Conservation (phyloP, 345 rosid species). For the Ceriops zippeliana region DNA sequence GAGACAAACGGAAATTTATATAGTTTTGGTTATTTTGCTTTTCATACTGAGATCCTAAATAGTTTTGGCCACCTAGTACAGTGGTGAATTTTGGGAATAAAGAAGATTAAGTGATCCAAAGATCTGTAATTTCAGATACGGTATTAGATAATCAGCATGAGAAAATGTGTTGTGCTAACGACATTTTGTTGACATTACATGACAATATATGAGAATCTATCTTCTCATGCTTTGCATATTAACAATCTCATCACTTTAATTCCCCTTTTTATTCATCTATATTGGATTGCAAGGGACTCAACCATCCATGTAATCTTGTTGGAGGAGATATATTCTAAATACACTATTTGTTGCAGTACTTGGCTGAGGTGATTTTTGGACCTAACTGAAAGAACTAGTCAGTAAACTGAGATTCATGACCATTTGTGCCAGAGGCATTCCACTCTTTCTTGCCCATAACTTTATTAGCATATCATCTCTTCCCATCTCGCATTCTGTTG, state of each 20-base stretch:
- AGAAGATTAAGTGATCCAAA: neutral
- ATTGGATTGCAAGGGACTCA: neutral
- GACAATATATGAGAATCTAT: no score
- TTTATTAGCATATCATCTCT: neutral
- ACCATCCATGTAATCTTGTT: no score
- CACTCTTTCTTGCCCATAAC: no score
- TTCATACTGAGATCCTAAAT: neutral
- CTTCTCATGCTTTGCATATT: no score
- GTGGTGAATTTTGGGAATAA: neutral
- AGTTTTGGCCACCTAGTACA: neutral
- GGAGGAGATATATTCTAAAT: no score
- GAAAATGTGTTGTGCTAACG: neutral
- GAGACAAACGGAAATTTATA: neutral
- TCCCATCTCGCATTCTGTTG: neutral
- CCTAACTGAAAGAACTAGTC: neutral
- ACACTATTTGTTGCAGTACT: neutral
- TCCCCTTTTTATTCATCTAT: neutral
- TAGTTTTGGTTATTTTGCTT: neutral
- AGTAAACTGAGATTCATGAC: no score
- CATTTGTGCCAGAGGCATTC: no score
- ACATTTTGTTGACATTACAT: neutral
- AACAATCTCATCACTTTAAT: neutral
- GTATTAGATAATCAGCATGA: neutral
- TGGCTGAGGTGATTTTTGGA: conserved; percentile 1
- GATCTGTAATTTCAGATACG: neutral